Base-by-base conservation (phyloP, 2,329 filamentous ascomycete genomes). In the Neofusicoccum ribis region DNA sequence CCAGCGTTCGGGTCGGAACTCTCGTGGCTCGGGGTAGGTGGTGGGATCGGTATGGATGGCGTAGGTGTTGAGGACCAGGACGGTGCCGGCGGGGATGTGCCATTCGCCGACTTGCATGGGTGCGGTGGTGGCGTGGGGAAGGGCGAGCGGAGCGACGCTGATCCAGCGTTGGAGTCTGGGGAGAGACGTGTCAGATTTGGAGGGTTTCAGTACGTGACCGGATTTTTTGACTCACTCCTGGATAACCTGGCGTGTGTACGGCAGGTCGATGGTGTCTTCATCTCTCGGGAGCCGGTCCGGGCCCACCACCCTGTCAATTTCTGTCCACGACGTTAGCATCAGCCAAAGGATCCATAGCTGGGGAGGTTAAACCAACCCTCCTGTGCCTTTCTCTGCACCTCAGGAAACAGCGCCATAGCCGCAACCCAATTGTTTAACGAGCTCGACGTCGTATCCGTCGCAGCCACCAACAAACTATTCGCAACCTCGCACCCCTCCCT, bases 61-160 rank as follows among this genome's bases (percentile, higher is more conserved):
- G 71, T 70, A 78, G 1, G 68, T 71, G 47, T 74, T 79, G 3
- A 80, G 69, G 4, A 82, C 70, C 5, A 80, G 69, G 5, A 74
- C 74, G 2, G 75, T 76, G 1, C 74, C 77, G 41, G 77, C 79
- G 3, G 81, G 80, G 37, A 83, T 75, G 6, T 63, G 44, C 4
- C 37, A 43, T 43, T 72, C 47, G 75, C 76, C 79, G 0, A 73
- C 72, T 44, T 79, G 78, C 44, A 47, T 66, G 31, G 74, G 60
- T 11, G 77, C 65, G 12, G 72, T 70, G 0, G 76, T 72, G 1
- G 73, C 76, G 51, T 77, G 77, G 0, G 78, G 78, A 8, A 80
- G 73, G n/a, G 65, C 69, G 41, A 74, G 76, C 4, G 61, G 61
- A 4, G 7, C 61, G 11, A 37, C 37, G 2, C 49, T 36, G 36